Percentiles rank a stretch among this genome's conserved stretches.
These are phyloP conservation scores for Balakata baccata DNA, from an alignment of 345 rosid genomes.

Conservation along the genomic window DNA sequence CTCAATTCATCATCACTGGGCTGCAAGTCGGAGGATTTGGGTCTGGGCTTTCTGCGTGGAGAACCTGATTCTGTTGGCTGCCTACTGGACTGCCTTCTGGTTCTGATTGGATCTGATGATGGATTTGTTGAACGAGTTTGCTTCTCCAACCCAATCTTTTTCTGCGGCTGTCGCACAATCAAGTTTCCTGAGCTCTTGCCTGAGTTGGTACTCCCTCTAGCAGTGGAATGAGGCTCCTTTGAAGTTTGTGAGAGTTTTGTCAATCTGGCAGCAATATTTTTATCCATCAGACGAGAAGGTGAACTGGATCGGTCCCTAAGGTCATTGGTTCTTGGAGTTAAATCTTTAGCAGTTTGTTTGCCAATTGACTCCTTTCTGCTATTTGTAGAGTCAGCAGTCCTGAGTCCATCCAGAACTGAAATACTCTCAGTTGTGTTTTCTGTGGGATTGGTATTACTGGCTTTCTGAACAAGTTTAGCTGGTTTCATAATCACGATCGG, in stretches of 20 bases:
- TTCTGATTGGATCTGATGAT: constrained; percentile 43
- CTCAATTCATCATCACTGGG: constrained; percentile 44
- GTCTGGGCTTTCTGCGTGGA: constrained; percentile 35
- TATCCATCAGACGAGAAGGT: constrained; percentile 29
- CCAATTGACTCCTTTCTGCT: constrained; percentile 34
- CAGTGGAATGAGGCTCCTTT: constrained; percentile 30
- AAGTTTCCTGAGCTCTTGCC: constrained; percentile 40
- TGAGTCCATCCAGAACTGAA: constrained; percentile 34
- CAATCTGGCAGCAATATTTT: constrained; percentile 28
- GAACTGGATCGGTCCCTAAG: constrained; percentile 32
- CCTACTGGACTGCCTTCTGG: constrained; percentile 42
- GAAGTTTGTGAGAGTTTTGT: constrained; percentile 33
- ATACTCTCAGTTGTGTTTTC: constrained; percentile 28
- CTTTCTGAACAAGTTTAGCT: constrained; percentile 38
- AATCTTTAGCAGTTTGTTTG: constrained; percentile 47
- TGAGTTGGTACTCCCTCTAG: constrained; percentile 33
- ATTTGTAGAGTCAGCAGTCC: constrained; percentile 33
- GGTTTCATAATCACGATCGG: constrained; percentile 55
- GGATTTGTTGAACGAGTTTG: constrained; percentile 37
- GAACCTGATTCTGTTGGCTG: constrained; percentile 48
- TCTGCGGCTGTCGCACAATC: constrained; percentile 51
- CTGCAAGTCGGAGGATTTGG: constrained; percentile 33
- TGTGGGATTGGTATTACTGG: constrained; percentile 27
- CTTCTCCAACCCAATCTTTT: constrained; percentile 47
- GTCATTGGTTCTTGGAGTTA: constrained; percentile 37